phyloP scores from a whole-genome alignment of 345 rosid species.

The Dovyalis caffra region DNA sequence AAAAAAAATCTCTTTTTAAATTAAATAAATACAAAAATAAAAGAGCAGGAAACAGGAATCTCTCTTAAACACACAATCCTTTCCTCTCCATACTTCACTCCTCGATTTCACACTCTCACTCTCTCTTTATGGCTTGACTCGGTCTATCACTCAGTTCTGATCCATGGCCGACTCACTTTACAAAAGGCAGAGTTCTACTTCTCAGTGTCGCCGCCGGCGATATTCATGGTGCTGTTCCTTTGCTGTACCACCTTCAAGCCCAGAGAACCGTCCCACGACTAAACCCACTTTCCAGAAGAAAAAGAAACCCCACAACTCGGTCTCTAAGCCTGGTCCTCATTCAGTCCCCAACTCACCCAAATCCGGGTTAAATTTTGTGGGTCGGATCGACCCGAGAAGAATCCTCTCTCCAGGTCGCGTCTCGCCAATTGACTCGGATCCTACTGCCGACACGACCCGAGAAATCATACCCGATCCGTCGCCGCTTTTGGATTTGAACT shows the following conservation, averaged over 20 bases:
- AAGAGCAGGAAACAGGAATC: not conserved
- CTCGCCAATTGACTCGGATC: slow-evolving; percentile 82
- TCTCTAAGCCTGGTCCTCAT: slow-evolving; percentile 35
- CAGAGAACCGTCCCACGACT: slow-evolving; percentile 49
- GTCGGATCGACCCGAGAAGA: slow-evolving; percentile 83
- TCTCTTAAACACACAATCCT: not conserved
- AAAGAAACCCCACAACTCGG: slow-evolving; percentile 34
- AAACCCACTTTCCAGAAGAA: slow-evolving; percentile 36
- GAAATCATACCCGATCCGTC: slow-evolving; percentile 26
- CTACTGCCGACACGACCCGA: slow-evolving; percentile 24
- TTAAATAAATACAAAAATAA: not conserved
- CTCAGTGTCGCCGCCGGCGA: slow-evolving; percentile 39
- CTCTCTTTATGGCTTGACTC: not conserved
- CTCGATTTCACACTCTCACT: not conserved
- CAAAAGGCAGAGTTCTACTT: slow-evolving; percentile 22
- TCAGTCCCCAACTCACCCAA: slow-evolving; percentile 70
- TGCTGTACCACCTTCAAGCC: slow-evolving; percentile 69
- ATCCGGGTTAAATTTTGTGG: slow-evolving; percentile 59
- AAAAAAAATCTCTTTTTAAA: not conserved
- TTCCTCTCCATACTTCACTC: not conserved
- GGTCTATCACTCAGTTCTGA: not conserved
- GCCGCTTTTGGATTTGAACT: slow-evolving; percentile 16
- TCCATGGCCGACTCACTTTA: slow-evolving; percentile 31
- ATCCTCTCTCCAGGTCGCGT: slow-evolving; percentile 95
- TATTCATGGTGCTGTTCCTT: slow-evolving; percentile 83